A percentile compares a stretch with the other conserved stretches of the same genome.
Conservation (phyloP, 352 stramenopile species). For the Blastocystis hominis region DNA sequence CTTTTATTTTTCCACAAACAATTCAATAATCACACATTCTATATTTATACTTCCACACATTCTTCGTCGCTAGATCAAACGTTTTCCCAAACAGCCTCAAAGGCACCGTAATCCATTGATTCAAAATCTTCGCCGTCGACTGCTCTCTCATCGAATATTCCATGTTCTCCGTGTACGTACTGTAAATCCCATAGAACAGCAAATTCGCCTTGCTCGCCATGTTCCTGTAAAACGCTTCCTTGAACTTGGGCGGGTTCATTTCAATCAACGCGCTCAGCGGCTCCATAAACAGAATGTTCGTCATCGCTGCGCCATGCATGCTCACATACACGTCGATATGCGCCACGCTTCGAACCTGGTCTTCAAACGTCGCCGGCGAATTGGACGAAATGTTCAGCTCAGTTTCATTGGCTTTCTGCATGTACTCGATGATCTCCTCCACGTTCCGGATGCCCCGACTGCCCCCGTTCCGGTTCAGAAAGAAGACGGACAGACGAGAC, state of each 20-base stretch:
- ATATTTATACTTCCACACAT: constrained; percentile 49
- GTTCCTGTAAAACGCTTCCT: constrained; percentile 34
- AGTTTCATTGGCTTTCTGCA: not conserved
- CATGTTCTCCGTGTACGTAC: constrained; percentile 11
- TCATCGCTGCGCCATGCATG: constrained; percentile 43
- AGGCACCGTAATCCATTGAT: constrained; percentile 43
- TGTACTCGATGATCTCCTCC: not conserved
- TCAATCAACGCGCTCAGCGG: constrained; percentile 28
- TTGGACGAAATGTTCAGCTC: not conserved
- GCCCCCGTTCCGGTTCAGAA: constrained; percentile 12
- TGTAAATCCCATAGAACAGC: constrained; percentile 44
- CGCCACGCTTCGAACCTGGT: constrained; percentile 19
- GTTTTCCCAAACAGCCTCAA: constrained; percentile 9
- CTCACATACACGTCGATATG: constrained; percentile 35
- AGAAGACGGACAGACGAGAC: not conserved
- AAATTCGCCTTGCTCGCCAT: constrained; percentile 9
- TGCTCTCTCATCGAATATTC: not conserved
- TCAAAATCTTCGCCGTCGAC: constrained; percentile 27
- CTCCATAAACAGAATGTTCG: constrained; percentile 50
- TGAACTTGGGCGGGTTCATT: constrained; percentile 49
- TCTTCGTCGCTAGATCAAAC: not conserved
- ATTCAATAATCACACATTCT: not conserved
- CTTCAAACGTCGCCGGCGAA: not conserved
- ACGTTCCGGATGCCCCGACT: not conserved
- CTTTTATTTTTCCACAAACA: not conserved